phyloP scores from a whole-genome alignment of 2,329 filamentous ascomycete species.

The Curvularia hawaiiensis region DNA sequence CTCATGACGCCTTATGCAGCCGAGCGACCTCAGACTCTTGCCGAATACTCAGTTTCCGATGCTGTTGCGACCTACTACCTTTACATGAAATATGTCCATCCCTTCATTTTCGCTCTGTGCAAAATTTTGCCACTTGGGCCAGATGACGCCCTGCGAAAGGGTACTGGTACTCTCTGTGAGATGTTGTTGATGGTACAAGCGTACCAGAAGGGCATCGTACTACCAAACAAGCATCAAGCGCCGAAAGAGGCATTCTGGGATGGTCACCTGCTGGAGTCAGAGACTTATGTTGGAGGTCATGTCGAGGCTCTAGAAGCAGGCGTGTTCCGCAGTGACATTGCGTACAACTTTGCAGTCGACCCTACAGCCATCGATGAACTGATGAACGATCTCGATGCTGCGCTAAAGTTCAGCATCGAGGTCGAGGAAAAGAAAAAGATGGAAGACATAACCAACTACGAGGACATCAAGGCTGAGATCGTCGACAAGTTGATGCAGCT shows the following conservation, averaged over 20 bases:
- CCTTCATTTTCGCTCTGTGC: constrained; percentile 98
- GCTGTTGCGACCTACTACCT: constrained; percentile 98
- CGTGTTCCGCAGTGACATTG: constrained; percentile 94
- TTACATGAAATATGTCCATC: constrained; percentile 99
- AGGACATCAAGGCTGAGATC: constrained; percentile 79
- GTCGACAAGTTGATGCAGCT: constrained; percentile 70
- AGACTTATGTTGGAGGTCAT: constrained; percentile 97
- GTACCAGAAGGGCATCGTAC: constrained; percentile 85
- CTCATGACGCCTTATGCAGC: constrained; percentile 90
- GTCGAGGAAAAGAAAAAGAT: constrained; percentile 60
- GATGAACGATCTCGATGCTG: constrained; percentile 81
- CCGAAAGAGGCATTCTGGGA: constrained; percentile 96
- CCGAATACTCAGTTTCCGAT: constrained; percentile 98
- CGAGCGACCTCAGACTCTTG: constrained; percentile 90
- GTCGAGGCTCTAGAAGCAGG: constrained; percentile 99
- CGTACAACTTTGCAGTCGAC: constrained; percentile 92
- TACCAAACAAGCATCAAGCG: constrained; percentile 94
- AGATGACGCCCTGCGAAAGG: constrained; percentile 91
- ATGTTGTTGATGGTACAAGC: constrained; percentile 99
- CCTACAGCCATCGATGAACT: constrained; percentile 88
- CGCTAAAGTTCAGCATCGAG: constrained; percentile 76
- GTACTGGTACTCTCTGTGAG: constrained; percentile 97
- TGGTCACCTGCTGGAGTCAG: constrained; percentile 91
- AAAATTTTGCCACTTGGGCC: constrained; percentile 93
- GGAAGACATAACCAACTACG: constrained; percentile 58